phyloP scores from a whole-genome alignment of 2,329 filamentous ascomycete species.

The Annulohypoxylon truncatum region DNA sequence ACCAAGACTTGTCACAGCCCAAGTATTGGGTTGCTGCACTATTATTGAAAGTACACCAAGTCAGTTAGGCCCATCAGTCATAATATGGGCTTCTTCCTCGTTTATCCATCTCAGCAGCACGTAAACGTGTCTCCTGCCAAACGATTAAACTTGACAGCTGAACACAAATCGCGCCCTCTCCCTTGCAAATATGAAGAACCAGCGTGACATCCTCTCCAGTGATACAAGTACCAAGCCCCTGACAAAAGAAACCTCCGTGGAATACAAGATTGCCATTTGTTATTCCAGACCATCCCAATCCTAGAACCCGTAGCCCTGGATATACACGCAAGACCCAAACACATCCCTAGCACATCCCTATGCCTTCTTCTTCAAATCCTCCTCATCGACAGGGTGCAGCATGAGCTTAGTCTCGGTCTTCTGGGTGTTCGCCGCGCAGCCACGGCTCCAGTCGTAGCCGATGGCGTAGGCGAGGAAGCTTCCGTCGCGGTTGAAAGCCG shows the following conservation, averaged over 20 bases:
- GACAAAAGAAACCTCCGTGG: conserved; percentile 35
- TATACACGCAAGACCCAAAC: background rate
- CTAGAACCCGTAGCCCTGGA: background rate
- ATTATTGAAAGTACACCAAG: no score
- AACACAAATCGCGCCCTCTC: background rate
- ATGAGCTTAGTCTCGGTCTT: conserved; percentile 45
- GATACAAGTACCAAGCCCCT: conserved; percentile 32
- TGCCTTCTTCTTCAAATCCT: conserved; percentile 38
- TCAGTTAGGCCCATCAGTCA: background rate
- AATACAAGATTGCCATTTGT: conserved; percentile 36
- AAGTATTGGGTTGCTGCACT: no score
- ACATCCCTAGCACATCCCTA: background rate
- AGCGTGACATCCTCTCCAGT: background rate
- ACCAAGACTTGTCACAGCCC: no score
- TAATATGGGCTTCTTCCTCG: background rate
- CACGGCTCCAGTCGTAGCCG: conserved; percentile 80
- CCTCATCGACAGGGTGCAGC: conserved; percentile 45
- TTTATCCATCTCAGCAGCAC: background rate
- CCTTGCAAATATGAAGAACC: background rate
- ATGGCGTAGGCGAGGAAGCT: conserved; percentile 69
- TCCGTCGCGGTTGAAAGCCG: conserved; percentile 71
- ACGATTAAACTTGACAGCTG: background rate
- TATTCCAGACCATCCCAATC: conserved; percentile 6
- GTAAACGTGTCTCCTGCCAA: background rate
- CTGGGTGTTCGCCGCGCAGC: conserved; percentile 56